Evolutionary conservation across 257 asterid species (phyloP).

Genomic region (Primulina eburnea): DNA sequence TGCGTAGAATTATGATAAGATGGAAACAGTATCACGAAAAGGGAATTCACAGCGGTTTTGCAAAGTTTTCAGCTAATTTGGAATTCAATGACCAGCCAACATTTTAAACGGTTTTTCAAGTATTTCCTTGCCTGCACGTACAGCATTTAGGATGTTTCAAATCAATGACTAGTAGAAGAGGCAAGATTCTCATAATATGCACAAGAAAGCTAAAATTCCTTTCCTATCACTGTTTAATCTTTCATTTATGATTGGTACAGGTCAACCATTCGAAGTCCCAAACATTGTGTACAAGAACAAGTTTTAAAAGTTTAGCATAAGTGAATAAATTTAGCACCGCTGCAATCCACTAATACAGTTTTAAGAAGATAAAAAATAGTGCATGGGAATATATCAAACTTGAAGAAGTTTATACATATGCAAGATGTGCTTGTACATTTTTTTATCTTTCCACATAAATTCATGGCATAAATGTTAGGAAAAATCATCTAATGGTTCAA

Average conservation of each 20-base stretch:
- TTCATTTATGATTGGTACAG: neutral
- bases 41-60: neutral
- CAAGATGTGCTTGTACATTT: neutral
- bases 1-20: neutral
- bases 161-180: conserved; percentile 10
- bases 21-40: neutral
- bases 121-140: neutral
- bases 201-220: conserved; percentile 8
- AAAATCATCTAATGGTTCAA: neutral
- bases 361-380: neutral
- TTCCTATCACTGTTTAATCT: neutral
- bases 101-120: neutral
- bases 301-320: conserved; percentile 13
- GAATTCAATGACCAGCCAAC: conserved; percentile 6
- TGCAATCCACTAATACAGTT: neutral
- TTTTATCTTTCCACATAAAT: neutral
- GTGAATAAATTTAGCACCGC: neutral
- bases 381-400: conserved; percentile 9
- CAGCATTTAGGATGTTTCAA: conserved; percentile 6
- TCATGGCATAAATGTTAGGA: neutral
- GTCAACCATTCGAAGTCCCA: conserved; percentile 16
- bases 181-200: conserved; percentile 10
- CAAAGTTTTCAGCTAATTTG: conserved; percentile 15
- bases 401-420: neutral
- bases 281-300: neutral